Evolutionary conservation across 2,329 filamentous ascomycete species (phyloP), one percentile per base, ranked within the genome.

Genomic region (Stenocarpella maydis): DNA sequence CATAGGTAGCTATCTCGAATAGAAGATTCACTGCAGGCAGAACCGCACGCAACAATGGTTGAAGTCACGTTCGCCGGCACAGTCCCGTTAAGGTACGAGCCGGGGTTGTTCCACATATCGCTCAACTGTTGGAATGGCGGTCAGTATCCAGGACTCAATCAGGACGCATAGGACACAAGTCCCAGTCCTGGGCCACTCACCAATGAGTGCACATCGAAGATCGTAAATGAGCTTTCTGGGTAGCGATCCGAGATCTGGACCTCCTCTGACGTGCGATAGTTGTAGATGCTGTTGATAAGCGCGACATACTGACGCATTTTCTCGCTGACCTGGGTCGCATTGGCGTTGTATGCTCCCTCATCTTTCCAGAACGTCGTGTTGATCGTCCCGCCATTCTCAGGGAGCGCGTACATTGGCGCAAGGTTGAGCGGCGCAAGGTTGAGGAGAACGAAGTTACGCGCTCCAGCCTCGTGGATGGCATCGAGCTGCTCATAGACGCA

Each of bases 371-470:
- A 87, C 65, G 80, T 77, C 2, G 79, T 82, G n/a, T 75, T 73
- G 17, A 76, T 75, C 1, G 84, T 75, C 6, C 84, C 85, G 31
- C 80, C 82, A 34, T 81, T 79, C 26, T 79, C 81, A 0, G 81
- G 81, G 2, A 80, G 78, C 0, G 84, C 84, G 74, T 89, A 90
- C 67, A 85, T 78, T 0, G 88, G 87, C 0, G 82, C 78, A 15
- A 87, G 78, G 53, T 89, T 79, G 63, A 89, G 76, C 0, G 88
- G 87, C 0, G 83, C 83, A 6, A 85, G 74, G 72, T 89, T 89
- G 77, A 87, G 78, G 3, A 90, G 79, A 3, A 90, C 83, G 67
- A 90, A 89, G 74, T 85, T 84, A n/a, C 87, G 80, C 0, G 77
- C 88, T 7, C 87, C 87, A 61, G 81, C 80, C 3, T 78, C 75